Percentiles rank a stretch among this genome's conserved stretches.
Evolutionary conservation across 1,284 basidiomycete genomes (phyloP).

Genomic region (Volvariella volvacea): DNA sequence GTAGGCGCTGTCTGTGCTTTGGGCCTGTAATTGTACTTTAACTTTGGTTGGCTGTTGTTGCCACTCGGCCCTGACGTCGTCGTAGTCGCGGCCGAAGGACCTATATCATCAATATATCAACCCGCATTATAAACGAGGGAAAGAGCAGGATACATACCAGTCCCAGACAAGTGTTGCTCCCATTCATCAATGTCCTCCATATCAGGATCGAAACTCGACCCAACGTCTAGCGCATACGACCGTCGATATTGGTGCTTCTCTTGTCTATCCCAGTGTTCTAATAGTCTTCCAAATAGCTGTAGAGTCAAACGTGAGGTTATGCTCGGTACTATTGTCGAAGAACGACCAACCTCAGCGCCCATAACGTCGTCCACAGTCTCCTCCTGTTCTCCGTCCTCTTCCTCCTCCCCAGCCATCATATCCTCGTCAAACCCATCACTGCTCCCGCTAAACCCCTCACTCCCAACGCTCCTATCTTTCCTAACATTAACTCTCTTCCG

Average conservation of each 20-base stretch:
- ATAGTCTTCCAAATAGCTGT: constrained; percentile 61
- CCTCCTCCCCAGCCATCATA: constrained; percentile 45
- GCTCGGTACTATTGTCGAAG: neutral
- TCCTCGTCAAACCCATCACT: constrained; percentile 45
- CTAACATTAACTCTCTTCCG: constrained; percentile 23
- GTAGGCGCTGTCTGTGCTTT: neutral
- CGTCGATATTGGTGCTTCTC: constrained; percentile 44
- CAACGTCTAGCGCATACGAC: constrained; percentile 62
- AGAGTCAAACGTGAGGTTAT: constrained; percentile 1
- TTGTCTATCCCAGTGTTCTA: constrained; percentile 44
- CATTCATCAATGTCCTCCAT: constrained; percentile 53
- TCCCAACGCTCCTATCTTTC: neutral
- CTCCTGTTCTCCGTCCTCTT: constrained; percentile 39
- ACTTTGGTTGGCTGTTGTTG: too few species aligned
- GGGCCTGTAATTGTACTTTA: too few species aligned
- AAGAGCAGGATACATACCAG: neutral
- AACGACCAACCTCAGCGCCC: constrained; percentile 3
- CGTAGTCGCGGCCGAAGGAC: too few species aligned
- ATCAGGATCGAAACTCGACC: constrained; percentile 67
- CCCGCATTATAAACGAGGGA: too few species aligned
- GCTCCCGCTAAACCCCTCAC: constrained; percentile 26
- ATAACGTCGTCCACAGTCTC: constrained; percentile 60
- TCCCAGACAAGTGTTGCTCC: constrained; percentile 45
- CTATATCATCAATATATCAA: too few species aligned
- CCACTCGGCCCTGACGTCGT: too few species aligned